These are phyloP conservation scores for Saturnispora diversa DNA, from an alignment of 805 yeast genomes.

Conservation along the genomic window DNA sequence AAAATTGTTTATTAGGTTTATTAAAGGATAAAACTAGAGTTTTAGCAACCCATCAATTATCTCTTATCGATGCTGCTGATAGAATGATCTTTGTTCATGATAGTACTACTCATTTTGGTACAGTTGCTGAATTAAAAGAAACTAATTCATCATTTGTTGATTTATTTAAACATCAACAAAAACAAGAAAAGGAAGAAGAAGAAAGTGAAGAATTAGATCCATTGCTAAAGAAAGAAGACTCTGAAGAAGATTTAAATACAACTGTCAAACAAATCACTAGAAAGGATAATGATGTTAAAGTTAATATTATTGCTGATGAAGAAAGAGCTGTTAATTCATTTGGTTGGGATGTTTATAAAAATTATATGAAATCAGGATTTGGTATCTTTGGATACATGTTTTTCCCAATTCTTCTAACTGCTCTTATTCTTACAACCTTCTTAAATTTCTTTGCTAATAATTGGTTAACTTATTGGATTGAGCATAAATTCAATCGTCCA, in stretches of 20 bases:
- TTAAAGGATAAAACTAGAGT: constrained; percentile 55
- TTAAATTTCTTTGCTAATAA: constrained; percentile 54
- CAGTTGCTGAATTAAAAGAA: constrained; percentile 42
- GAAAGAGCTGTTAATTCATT: constrained; percentile 53
- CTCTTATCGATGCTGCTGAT: constrained; percentile 62
- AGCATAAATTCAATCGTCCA: constrained; percentile 40
- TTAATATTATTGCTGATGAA: constrained; percentile 39
- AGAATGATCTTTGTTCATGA: constrained; percentile 61
- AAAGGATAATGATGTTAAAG: constrained; percentile 26
- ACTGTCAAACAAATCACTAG: no score
- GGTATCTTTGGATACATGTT: constrained; percentile 34
- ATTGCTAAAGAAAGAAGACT: no score
- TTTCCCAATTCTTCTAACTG: constrained; percentile 23
- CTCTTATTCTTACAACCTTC: constrained; percentile 36
- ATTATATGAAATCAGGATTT: constrained; percentile 48
- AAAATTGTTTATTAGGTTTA: constrained; percentile 54
- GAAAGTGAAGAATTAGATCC: constrained; percentile 18
- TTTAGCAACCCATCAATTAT: constrained; percentile 78
- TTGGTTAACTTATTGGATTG: constrained; percentile 82
- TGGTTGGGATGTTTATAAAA: constrained; percentile 38
- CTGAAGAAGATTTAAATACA: constrained; percentile 14
- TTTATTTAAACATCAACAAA: constrained; percentile 33
- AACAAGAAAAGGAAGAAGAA: constrained; percentile 18
- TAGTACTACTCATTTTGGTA: constrained; percentile 53
- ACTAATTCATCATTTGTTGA: constrained; percentile 32